Evolutionary conservation across 805 yeast species (phyloP), one percentile per base, ranked within the genome.

Genomic region (Monosporozyma aerobia): DNA sequence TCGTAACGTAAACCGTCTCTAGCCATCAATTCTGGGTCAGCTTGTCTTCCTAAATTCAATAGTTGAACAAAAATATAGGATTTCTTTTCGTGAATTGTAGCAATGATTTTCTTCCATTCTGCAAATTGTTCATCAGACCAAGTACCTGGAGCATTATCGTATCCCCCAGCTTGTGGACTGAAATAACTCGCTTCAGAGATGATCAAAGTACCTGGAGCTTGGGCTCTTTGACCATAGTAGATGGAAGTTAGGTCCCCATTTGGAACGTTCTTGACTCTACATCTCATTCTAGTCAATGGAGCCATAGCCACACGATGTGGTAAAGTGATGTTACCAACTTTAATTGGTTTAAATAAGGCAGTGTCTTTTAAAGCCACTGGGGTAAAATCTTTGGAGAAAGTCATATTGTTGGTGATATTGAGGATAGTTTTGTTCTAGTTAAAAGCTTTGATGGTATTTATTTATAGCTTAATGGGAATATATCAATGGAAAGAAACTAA

Each of bases 151-250:
- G 69, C 75, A 27, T 63, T 52, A 9, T 62, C 63, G 54, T 68
- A 71, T 19, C 76, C 69, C 44, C 81, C 76, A 22, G 69, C 65
- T 49, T 61, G 64, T 1, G 65, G 59, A 10, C 79, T 65, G 16
- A 75, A 73, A 57, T 71, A 73, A 1, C 82, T 75, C 5, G 80
- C 87, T 63, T 83, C 89, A 3, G 83, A 68, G 56, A 80, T 74
- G 37, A 82, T 40, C 40, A 57, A 49, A 19, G 85, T 76, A 23
- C 88, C 87, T 23, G 77, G 76, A 48, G 64, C 63, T 47, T 68
- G 60, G 0, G 87, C 74, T 57, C 86, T 72, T 57, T 79, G 78
- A 29, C 63, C 71, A 60, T 83, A 83, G 64, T 82, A 80, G 52
- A 73, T 69, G 19, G 64, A 61, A 56, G 73, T 68, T 49, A 77